Conservation (phyloP, 2,329 filamentous ascomycete species). For the Beauveria brongniartii region DNA sequence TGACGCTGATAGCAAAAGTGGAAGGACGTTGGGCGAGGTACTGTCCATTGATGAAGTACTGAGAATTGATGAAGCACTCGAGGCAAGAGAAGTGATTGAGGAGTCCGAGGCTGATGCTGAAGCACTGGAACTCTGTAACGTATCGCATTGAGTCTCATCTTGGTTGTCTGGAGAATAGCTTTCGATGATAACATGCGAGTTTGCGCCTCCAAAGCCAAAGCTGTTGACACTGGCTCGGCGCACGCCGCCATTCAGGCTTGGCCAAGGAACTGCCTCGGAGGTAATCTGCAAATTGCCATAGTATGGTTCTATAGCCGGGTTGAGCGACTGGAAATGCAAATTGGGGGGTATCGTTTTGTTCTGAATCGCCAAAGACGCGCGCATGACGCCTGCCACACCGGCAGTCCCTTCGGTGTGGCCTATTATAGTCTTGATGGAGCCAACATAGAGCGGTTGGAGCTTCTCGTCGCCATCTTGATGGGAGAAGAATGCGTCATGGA, state of each 20-base stretch:
- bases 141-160: not conserved
- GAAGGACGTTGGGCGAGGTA: conserved; percentile 6
- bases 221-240: conserved; percentile 17
- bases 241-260: not conserved
- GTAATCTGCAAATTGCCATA: conserved; percentile 14
- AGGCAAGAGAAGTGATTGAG: not conserved
- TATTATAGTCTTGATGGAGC: conserved; percentile 20
- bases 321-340: conserved; percentile 16
- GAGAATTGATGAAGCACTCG: not conserved
- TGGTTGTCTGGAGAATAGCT: not conserved
- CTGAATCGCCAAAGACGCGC: conserved; percentile 16
- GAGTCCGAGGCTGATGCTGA: not conserved
- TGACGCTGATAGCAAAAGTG: conserved; percentile 15
- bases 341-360: conserved; percentile 18
- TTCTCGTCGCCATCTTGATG: not conserved
- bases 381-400: conserved; percentile 22
- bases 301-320: conserved; percentile 16
- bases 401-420: conserved; percentile 22
- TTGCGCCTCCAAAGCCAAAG: conserved; percentile 22
- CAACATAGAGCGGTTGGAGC: conserved; percentile 14
- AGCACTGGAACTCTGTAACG: not conserved
- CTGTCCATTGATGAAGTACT: not conserved
- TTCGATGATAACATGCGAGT: conserved; percentile 20
- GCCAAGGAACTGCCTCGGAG: conserved; percentile 14
- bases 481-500: not conserved